Base-by-base conservation (phyloP, 768 basidiomycete genomes). In the Pisolithus sp. region DNA sequence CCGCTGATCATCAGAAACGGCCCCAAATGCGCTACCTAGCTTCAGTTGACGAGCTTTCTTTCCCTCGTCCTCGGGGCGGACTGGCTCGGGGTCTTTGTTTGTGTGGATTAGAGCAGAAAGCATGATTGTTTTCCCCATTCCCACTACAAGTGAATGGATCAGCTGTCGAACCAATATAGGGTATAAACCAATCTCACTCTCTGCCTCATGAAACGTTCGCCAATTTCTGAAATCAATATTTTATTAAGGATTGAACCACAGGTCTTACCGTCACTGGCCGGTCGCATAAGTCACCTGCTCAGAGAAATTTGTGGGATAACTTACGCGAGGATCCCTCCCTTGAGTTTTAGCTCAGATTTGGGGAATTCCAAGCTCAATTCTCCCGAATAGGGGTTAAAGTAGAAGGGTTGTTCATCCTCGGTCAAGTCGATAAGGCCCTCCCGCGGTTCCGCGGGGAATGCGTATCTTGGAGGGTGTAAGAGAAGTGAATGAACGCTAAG, bases 51-150 rank as follows among this genome's bases (percentile, higher is more conserved):
- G 79, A 5, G 68, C 68, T 52, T 52, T 66, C 26, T 56, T 59
- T 3, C 54, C 51, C 4, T 63, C 56, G 12, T 68, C 62, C 1
- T 62, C 59, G n/a, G 66, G 58, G 10, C 70, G 57, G 18, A 70
- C 65, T 18, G 70, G 61, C 20, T 81, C 75, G 4, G 73, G 68
- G 5, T 71, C 77, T 43, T 76, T 79, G 57, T 86, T 90, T 10
- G 81, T 83, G 55, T 94, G 93, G 23, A 96, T 87, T 48, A 96
- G 79, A 9, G 91, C 83, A 2, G 93, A 89, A 31, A 96, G 68
- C 89, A 93, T 93, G 57, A 93, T 93, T 1, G 91, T 92, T 71
- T 94, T 94, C 7, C 92, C 92, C 82, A 94, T 87, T n/a, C 91
- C 91, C 91, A 93, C 89, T 91, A 49, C 40, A 10, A 56, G 49